Conservation (phyloP, 2,329 filamentous ascomycete species). For the Cadophora gregata region DNA sequence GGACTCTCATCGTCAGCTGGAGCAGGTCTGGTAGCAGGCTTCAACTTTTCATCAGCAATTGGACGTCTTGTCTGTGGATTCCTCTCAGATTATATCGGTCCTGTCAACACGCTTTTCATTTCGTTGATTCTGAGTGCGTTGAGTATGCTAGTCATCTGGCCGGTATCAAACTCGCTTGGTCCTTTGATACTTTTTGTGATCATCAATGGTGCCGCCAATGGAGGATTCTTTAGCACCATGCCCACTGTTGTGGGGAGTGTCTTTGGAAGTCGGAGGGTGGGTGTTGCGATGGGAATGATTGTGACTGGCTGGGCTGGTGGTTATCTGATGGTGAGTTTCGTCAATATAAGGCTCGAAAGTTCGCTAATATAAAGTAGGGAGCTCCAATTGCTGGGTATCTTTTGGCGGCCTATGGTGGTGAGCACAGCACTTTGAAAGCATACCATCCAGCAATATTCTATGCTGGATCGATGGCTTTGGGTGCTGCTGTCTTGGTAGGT, state of each 20-base stretch:
- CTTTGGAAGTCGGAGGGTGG: slow-evolving; percentile 60
- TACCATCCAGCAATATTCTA: slow-evolving; percentile 68
- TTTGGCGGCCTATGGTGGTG: slow-evolving; percentile 59
- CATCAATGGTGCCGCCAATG: slow-evolving; percentile 65
- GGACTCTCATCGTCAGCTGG: slow-evolving; percentile 58
- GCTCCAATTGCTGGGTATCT: slow-evolving; percentile 66
- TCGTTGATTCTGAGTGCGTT: slow-evolving; percentile 58
- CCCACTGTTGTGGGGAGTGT: slow-evolving; percentile 66
- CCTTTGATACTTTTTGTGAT: slow-evolving; percentile 63
- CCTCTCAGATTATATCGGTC: slow-evolving; percentile 58
- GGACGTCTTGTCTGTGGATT: slow-evolving; percentile 62
- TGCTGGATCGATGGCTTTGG: slow-evolving; percentile 58
- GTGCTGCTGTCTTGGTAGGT: slow-evolving; percentile 51
- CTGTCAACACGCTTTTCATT: slow-evolving; percentile 60
- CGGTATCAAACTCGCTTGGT: slow-evolving; percentile 58
- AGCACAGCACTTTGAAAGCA: slow-evolving; percentile 54
- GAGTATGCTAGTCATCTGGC: slow-evolving; percentile 67
- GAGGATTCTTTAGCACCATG: slow-evolving; percentile 68
- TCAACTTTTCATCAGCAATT: slow-evolving; percentile 64
- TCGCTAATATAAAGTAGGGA: slow-evolving; percentile 46
- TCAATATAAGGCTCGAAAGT: background rate
- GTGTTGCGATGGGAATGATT: slow-evolving; percentile 66
- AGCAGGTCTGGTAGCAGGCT: slow-evolving; percentile 63
- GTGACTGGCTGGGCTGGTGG: slow-evolving; percentile 65
- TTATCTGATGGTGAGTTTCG: slow-evolving; percentile 60